Evolutionary conservation across 1,284 basidiomycete genomes (phyloP), one percentile per base, ranked within the genome.

Genomic region (Cystobasidium pallidum): DNA sequence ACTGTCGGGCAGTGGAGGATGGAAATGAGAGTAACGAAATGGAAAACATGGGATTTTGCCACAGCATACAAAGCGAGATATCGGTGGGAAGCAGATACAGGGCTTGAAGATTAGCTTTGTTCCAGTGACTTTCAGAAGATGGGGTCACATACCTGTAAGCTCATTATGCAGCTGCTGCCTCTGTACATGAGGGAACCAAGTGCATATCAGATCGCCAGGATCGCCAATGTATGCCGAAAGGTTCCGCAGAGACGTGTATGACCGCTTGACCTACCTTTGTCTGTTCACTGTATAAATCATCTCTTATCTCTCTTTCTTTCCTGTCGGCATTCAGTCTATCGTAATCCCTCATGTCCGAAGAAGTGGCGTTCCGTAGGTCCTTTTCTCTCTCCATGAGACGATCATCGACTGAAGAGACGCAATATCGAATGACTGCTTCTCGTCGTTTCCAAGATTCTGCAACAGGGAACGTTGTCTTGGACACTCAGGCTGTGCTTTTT

Each of bases 121-220:
- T 43, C n/a, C 21, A 19, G 4, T n/a, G 1, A 13, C 17, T n/a
- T 39, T 6, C 36, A 34, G 49, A 21, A 17, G 11, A 8, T 47
- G 30, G 11, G 15, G 17, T 39, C 36, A 36, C 66, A 24, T 30
- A 71, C 68, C 68, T 64, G 68, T 62, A 34, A 71, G 61, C 41
- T 71, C 68, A 39, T 71, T 71, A 28, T 71, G 68, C 49, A 71
- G 39, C 57, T 71, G 68, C 51, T 71, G 68, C 10, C 68, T 43
- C 68, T 71, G 34, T 49, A 57, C 3, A 34, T 26, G 17, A 41
- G 3, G 55, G n/a, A 49, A 3, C 1, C n/a, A 54, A 11, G 13
- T 21, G 13, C 26, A 54, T 45, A 26, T 24, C 17, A 24, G 36
- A 66, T 30, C 51, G 21, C 3, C 49, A 32, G 47, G 43, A 11